Evolutionary conservation across 331 rosid genomes (phyloP).

Genomic region (Quercus phellos): DNA sequence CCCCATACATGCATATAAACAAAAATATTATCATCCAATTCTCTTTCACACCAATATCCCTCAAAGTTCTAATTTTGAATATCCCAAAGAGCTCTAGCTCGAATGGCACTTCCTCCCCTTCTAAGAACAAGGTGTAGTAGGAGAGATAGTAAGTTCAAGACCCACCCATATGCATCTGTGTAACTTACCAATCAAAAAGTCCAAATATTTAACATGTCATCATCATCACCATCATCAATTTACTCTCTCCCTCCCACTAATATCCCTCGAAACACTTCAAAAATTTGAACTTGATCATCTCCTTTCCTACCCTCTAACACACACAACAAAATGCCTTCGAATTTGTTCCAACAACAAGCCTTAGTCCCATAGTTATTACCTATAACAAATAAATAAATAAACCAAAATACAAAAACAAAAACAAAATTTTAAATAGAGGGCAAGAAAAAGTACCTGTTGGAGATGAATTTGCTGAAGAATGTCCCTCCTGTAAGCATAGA

Average conservation of each 20-base stretch:
- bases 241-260: background rate
- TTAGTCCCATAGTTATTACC: no score
- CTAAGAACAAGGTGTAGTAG: no score
- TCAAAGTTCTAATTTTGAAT: background rate
- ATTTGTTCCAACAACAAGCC: background rate
- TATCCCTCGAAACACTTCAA: no score
- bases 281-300: background rate
- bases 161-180: no score
- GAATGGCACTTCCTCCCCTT: no score
- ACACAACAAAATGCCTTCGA: background rate
- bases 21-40: background rate
- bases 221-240: background rate
- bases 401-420: background rate
- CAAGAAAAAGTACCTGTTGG: conserved; percentile 54
- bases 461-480: conserved; percentile 48
- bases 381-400: background rate
- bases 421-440: no score
- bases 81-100: no score
- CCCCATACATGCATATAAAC: background rate
- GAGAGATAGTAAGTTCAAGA: no score
- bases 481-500: conserved; percentile 69
- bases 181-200: no score
- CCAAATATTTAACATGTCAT: background rate
- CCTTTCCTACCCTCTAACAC: background rate
- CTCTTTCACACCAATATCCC: background rate